A percentile compares a stretch with the other conserved stretches of the same genome.
Conservation (phyloP, 139 green algal genomes). For the Volvox africanus region DNA sequence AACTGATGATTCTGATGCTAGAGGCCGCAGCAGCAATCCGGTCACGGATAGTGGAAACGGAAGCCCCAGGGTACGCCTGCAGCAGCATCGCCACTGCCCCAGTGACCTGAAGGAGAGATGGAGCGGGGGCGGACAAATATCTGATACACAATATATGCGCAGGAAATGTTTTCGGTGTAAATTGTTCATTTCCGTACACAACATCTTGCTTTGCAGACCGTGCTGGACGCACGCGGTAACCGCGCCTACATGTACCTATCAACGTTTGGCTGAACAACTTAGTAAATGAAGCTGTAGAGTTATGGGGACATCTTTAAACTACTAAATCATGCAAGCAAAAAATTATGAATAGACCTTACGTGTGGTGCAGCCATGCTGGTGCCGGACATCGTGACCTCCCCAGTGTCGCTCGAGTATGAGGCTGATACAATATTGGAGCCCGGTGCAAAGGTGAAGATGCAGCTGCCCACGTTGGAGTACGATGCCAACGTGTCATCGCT, state of each 20-base stretch:
- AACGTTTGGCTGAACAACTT: too few species aligned
- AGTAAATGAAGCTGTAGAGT: too few species aligned
- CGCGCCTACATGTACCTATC: too few species aligned
- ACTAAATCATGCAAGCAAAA: neutral
- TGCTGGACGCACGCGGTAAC: too few species aligned
- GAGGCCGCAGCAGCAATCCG: slow-evolving; percentile 33
- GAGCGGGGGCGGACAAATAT: neutral
- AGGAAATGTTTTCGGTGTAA: too few species aligned
- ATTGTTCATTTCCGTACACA: too few species aligned
- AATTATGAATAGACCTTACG: slow-evolving; percentile 41
- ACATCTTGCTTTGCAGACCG: too few species aligned
- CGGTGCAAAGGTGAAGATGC: slow-evolving; percentile 78
- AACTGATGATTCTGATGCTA: slow-evolving; percentile 45
- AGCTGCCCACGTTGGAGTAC: slow-evolving; percentile 79
- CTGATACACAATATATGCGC: too few species aligned
- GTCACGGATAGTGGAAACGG: slow-evolving; percentile 24
- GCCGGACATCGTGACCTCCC: slow-evolving; percentile 43
- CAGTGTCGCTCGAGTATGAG: slow-evolving; percentile 46
- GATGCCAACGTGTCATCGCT: slow-evolving; percentile 53
- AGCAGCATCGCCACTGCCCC: slow-evolving; percentile 72
- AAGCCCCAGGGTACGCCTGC: slow-evolving; percentile 58
- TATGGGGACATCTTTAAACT: neutral
- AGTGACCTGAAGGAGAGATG: slow-evolving; percentile 39
- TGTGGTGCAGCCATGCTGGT: slow-evolving; percentile 66
- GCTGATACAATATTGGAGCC: slow-evolving; percentile 62